phyloP scores from a whole-genome alignment of 768 basidiomycete species.

The Trichaptum fuscoviolaceum region DNA sequence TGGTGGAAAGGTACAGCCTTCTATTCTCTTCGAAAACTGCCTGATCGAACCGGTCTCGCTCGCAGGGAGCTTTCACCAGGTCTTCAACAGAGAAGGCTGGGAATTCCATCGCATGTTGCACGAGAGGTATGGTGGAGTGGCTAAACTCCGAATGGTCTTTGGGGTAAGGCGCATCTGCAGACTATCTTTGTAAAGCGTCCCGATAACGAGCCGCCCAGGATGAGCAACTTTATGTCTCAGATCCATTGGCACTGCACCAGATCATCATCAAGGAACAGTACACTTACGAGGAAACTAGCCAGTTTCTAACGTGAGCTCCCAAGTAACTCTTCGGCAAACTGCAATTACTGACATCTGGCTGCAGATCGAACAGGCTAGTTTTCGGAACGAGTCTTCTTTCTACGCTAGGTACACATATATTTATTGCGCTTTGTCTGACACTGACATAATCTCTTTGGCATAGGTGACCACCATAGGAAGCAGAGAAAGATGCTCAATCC shows the following conservation, averaged over 20 bases:
- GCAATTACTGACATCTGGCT: background rate
- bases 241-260: constrained; percentile 28
- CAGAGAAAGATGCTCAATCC: constrained; percentile 42
- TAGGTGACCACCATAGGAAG: constrained; percentile 35
- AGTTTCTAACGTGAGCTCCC: constrained; percentile 6
- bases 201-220: constrained; percentile 25
- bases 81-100: constrained; percentile 1
- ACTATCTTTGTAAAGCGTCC: background rate
- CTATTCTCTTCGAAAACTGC: background rate
- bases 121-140: background rate
- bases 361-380: constrained; percentile 17
- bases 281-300: constrained; percentile 11
- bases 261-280: constrained; percentile 15
- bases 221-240: constrained; percentile 43
- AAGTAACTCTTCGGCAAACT: background rate
- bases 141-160: background rate
- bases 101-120: background rate
- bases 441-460: background rate
- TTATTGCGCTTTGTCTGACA: background rate
- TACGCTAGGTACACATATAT: constrained; percentile 25
- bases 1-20: constrained; percentile 26
- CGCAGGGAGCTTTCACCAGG: background rate
- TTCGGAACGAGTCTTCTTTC: constrained; percentile 34
- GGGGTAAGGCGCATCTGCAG: background rate
- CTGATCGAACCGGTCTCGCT: background rate